These are phyloP conservation scores for Agrostemma githago DNA, from an alignment of 148 eudicot genomes.

Conservation along the genomic window DNA sequence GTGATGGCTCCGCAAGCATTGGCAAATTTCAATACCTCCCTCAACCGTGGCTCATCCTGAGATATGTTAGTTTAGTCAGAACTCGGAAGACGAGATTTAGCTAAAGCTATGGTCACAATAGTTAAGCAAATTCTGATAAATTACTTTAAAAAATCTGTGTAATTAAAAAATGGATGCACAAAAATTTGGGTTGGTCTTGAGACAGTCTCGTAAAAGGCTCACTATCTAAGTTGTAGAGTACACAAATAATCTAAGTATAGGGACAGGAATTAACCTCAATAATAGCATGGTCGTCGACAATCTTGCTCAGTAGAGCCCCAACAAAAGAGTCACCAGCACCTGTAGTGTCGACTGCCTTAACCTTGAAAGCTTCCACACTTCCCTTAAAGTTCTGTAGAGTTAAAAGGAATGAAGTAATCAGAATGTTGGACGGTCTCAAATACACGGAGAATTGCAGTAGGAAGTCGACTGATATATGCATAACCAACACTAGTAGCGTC, in stretches of 20 bases:
- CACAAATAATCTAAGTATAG: not conserved
- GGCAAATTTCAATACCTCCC: slow-evolving; percentile 48
- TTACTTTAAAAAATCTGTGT: too few species aligned
- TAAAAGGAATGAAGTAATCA: not conserved
- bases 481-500: not conserved
- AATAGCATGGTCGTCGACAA: slow-evolving; percentile 58
- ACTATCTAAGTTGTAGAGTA: too few species aligned
- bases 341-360: slow-evolving; percentile 68
- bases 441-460: not conserved
- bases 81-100: not conserved
- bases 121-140: not conserved
- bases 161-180: not conserved
- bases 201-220: too few species aligned
- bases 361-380: slow-evolving; percentile 52
- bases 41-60: slow-evolving; percentile 56
- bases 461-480: not conserved
- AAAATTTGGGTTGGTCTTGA: too few species aligned
- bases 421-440: not conserved
- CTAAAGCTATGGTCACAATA: not conserved
- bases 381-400: slow-evolving; percentile 59
- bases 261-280: slow-evolving; percentile 40
- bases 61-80: not conserved
- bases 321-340: slow-evolving; percentile 92
- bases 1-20: slow-evolving; percentile 82
- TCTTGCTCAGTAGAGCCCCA: slow-evolving; percentile 64